Evolutionary conservation across 257 asterid genomes (phyloP).

Genomic region (Anisodus acutangulus): DNA sequence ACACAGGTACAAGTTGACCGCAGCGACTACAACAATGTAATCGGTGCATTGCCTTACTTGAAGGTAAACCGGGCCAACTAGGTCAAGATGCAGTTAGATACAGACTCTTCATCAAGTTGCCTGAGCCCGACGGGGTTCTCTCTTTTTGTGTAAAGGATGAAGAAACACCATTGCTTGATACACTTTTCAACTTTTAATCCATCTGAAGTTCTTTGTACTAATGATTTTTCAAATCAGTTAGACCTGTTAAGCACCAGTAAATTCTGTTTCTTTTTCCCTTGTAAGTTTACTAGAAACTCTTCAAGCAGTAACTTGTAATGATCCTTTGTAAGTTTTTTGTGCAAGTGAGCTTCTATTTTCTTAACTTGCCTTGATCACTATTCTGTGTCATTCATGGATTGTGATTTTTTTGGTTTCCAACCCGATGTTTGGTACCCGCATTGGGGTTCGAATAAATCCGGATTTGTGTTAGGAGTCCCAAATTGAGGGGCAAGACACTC

Average conservation of each 20-base stretch:
- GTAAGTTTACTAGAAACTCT: background rate
- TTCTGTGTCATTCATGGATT: background rate
- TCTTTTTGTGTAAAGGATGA: constrained; percentile 31
- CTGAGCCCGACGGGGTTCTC: background rate
- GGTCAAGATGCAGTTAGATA: constrained; percentile 14
- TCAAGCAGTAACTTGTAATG: constrained; percentile 11
- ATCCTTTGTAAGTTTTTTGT: background rate
- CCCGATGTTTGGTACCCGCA: no score
- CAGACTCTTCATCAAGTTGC: constrained; percentile 25
- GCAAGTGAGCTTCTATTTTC: constrained; percentile 3
- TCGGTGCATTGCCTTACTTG: constrained; percentile 93
- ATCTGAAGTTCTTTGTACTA: constrained; percentile 14
- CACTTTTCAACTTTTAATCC: background rate
- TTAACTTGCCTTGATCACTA: background rate
- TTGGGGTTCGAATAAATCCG: no score
- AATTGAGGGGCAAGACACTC: no score
- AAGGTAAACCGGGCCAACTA: constrained; percentile 80
- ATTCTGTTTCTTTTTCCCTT: constrained; percentile 3
- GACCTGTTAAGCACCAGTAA: constrained; percentile 15
- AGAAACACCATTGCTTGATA: background rate
- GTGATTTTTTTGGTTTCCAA: no score
- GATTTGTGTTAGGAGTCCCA: no score
- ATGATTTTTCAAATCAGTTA: constrained; percentile 14
- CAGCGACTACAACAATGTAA: constrained; percentile 86
- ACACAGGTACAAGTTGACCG: constrained; percentile 88